These are phyloP conservation scores for Pseudonitzschia pungens DNA, from an alignment of 108 stramenopile species.

Conservation along the genomic window DNA sequence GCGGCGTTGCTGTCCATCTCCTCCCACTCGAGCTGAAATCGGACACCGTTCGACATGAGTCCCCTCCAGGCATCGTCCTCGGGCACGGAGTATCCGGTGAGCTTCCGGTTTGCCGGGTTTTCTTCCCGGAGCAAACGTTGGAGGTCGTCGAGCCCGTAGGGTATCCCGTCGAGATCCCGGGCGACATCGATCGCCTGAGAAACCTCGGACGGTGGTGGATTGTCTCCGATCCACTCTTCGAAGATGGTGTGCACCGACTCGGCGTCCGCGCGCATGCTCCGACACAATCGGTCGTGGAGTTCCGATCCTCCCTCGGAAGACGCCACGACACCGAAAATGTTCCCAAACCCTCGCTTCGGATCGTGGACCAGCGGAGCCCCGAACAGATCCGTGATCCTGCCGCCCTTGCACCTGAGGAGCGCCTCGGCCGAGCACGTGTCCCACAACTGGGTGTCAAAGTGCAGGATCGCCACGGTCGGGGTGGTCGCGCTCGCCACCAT, in stretches of 20 bases:
- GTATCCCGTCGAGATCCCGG: constrained; percentile 60
- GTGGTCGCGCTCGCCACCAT: constrained; percentile 22
- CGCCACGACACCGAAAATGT: constrained; percentile 65
- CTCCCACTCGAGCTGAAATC: constrained; percentile 43
- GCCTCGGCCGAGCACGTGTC: constrained; percentile 68
- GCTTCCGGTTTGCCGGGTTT: constrained; percentile 2
- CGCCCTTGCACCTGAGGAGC: constrained; percentile 51
- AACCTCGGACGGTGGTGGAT: not conserved
- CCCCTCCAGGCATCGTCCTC: constrained; percentile 59
- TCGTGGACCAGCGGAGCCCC: constrained; percentile 60
- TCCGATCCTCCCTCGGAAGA: constrained; percentile 31
- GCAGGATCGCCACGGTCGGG: constrained; percentile 44
- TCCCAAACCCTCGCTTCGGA: constrained; percentile 38
- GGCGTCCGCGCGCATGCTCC: constrained; percentile 40
- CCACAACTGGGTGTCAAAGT: constrained; percentile 60
- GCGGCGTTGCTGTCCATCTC: too few species aligned
- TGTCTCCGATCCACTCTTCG: constrained; percentile 38
- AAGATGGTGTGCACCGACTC: constrained; percentile 41
- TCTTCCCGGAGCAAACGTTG: constrained; percentile 27
- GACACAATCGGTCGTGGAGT: constrained; percentile 40
- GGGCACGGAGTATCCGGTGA: constrained; percentile 49
- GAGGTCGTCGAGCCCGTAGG: constrained; percentile 26
- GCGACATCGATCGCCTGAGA: constrained; percentile 66
- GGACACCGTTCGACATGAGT: constrained; percentile 61
- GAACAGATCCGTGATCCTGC: constrained; percentile 65